A percentile compares a stretch with the other conserved stretches of the same genome.
These are phyloP conservation scores for Volvox reticuliferus DNA, from an alignment of 139 green algal species.

Conservation along the genomic window DNA sequence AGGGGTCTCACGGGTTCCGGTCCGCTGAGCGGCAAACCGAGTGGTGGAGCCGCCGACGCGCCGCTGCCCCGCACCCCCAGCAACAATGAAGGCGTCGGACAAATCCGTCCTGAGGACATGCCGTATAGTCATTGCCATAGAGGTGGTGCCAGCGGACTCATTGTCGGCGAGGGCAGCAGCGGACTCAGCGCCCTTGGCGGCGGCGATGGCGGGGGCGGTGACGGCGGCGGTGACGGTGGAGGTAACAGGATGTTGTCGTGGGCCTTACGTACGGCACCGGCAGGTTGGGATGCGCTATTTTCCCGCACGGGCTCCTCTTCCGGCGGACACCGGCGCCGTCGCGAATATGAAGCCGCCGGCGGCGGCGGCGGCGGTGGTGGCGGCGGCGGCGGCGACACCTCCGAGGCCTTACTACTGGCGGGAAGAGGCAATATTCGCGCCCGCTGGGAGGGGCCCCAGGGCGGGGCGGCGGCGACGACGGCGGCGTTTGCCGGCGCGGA, in stretches of 20 bases:
- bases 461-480: not conserved
- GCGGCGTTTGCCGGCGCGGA: constrained; percentile 15
- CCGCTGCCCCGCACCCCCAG: not conserved
- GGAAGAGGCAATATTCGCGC: too few relatives aligned
- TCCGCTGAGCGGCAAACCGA: not conserved
- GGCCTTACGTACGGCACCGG: constrained; percentile 31
- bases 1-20: too few relatives aligned
- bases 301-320: not conserved
- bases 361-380: not conserved
- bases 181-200: not conserved
- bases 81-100: not conserved
- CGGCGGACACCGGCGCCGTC: not conserved
- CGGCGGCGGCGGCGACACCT: not conserved
- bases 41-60: not conserved
- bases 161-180: constrained; percentile 2
- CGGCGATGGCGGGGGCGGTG: not conserved
- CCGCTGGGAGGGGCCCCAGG: not conserved
- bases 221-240: not conserved
- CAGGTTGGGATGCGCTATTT: not conserved
- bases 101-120: not conserved
- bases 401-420: not conserved
- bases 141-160: not conserved
- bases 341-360: not conserved
- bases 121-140: not conserved
- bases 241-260: not conserved